Percentiles rank a stretch among this genome's conserved stretches.
Evolutionary conservation across 2,329 filamentous ascomycete genomes (phyloP).

Genomic region (Septoria petroselini): DNA sequence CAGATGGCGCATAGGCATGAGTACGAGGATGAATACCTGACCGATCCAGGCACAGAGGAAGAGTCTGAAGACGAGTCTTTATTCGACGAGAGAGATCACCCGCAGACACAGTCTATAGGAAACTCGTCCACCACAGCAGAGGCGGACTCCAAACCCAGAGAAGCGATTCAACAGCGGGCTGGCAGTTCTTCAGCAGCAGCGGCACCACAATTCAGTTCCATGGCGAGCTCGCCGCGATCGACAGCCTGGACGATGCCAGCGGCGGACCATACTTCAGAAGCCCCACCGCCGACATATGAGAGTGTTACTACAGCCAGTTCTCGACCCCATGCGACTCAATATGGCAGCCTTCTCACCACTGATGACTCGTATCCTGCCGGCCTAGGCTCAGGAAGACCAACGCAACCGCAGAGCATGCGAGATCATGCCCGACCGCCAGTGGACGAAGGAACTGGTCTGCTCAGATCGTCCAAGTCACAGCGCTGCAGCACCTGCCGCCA

Average conservation of each 20-base stretch:
- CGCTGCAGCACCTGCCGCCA: not conserved
- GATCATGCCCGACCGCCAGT: conserved; percentile 7
- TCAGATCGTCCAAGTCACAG: conserved; percentile 1
- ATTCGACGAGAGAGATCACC: conserved; percentile 19
- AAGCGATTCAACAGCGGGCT: conserved; percentile 17
- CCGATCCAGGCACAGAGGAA: conserved; percentile 17
- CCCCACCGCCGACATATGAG: conserved; percentile 33
- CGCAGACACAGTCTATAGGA: conserved; percentile 24
- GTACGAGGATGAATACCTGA: conserved; percentile 16
- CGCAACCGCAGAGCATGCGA: conserved; percentile 22
- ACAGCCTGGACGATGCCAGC: conserved; percentile 20
- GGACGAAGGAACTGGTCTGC: conserved; percentile 21
- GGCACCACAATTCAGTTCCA: conserved; percentile 21
- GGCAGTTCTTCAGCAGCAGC: conserved; percentile 9
- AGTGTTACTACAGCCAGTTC: no score
- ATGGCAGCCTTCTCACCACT: conserved; percentile 2
- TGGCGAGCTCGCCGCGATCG: conserved; percentile 15
- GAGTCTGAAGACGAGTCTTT: conserved; percentile 21
- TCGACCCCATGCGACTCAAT: not conserved
- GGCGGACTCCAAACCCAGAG: conserved; percentile 25
- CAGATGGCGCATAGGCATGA: conserved; percentile 13
- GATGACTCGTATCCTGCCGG: no score
- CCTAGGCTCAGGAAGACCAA: conserved; percentile 1
- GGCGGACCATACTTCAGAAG: conserved; percentile 16
- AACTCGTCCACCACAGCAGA: conserved; percentile 17